phyloP scores from a whole-genome alignment of 2,329 filamentous ascomycete species.

The Fusarium chaquense region DNA sequence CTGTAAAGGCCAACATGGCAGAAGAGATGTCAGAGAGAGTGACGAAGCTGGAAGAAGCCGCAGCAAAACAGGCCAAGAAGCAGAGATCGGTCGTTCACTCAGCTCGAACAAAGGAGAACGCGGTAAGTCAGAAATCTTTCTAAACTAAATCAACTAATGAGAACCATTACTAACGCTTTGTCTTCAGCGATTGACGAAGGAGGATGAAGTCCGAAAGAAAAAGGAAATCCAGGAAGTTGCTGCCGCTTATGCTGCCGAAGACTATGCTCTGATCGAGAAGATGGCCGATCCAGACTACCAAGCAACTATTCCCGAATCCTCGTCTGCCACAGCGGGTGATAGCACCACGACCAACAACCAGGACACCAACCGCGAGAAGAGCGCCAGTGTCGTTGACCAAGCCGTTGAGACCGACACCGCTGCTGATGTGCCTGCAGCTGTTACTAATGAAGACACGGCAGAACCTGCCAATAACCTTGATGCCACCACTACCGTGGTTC shows the following conservation, averaged over 20 bases:
- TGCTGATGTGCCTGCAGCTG: too few species aligned
- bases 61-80: background rate
- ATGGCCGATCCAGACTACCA: background rate
- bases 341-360: background rate
- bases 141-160: background rate
- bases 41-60: background rate
- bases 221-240: background rate
- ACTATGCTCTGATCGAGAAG: background rate
- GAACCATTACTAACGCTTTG: background rate
- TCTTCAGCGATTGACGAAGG: slow-evolving; percentile 2
- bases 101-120: background rate
- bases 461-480: background rate
- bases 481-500: background rate
- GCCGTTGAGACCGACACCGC: background rate
- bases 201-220: slow-evolving; percentile 1
- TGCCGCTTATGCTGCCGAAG: background rate
- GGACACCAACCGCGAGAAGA: background rate
- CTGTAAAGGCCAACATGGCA: slow-evolving; percentile 39
- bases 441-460: background rate
- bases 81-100: slow-evolving; percentile 4
- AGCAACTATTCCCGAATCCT: background rate
- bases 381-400: background rate
- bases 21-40: slow-evolving; percentile 29
- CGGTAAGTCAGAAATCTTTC: slow-evolving; percentile 8
- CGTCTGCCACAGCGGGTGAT: background rate